phyloP scores from a whole-genome alignment of 306 rosid genomes.

The Calophaca sinica region DNA sequence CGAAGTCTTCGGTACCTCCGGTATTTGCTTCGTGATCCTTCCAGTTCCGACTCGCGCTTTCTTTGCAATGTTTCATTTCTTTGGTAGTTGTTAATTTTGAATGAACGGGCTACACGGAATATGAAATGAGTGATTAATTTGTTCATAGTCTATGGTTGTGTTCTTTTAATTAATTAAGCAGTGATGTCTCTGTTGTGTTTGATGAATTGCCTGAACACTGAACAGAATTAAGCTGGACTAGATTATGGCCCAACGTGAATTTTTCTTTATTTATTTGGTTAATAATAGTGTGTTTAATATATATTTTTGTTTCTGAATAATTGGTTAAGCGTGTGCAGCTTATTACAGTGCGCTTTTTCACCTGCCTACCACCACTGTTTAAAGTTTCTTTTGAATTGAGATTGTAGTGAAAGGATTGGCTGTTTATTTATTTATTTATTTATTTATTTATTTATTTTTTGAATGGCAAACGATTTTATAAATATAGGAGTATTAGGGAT shows the following conservation, averaged over 20 bases:
- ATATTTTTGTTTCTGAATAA: too few species aligned
- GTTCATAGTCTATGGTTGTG: neutral
- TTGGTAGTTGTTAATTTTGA: neutral
- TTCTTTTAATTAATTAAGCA: neutral
- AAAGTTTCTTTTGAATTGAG: neutral
- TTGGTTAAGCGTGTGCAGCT: neutral
- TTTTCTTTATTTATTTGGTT: constrained; percentile 16
- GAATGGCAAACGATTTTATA: too few species aligned
- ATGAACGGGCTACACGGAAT: neutral
- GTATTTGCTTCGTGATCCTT: constrained; percentile 5
- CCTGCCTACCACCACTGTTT: neutral
- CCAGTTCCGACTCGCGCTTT: neutral
- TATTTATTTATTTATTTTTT: too few species aligned
- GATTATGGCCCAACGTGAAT: neutral
- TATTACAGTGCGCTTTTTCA: neutral
- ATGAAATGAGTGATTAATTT: neutral
- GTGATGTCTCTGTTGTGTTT: constrained; percentile 14
- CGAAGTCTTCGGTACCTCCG: neutral
- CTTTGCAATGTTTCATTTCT: neutral
- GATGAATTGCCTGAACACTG: constrained; percentile 28
- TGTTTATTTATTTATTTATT: too few species aligned
- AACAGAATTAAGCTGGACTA: constrained; percentile 24
- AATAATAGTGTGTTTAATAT: neutral
- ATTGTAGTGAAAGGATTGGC: too few species aligned
- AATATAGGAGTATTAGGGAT: too few species aligned